phyloP scores from a whole-genome alignment of 163 green algal species.

The Scenedesmus sp. region DNA sequence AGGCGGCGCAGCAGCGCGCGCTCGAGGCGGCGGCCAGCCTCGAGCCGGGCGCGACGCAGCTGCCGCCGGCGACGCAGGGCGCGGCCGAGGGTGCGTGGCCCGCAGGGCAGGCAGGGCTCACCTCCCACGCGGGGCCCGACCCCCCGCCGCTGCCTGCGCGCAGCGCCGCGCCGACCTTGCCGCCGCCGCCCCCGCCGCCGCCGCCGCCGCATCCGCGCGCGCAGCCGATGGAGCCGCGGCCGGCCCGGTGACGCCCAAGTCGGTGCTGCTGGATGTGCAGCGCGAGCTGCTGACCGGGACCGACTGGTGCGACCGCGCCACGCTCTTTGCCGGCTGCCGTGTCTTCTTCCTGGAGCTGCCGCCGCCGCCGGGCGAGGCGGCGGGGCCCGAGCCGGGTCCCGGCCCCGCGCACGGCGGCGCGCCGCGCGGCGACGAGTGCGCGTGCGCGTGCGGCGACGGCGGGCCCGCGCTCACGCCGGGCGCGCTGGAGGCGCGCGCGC shows the following conservation, averaged over 20 bases:
- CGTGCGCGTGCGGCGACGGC: neutral
- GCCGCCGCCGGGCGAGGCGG: too few relatives aligned
- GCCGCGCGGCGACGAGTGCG: too few relatives aligned
- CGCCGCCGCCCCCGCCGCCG: neutral
- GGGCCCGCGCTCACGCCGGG: neutral
- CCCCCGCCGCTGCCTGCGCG: neutral
- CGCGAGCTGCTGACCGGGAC: slow-evolving; percentile 8
- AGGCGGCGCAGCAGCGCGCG: slow-evolving; percentile 11
- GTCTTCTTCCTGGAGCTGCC: slow-evolving; percentile 6
- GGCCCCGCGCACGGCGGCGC: neutral
- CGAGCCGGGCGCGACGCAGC: neutral
- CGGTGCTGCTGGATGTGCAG: slow-evolving; percentile 1
- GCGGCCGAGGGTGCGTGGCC: too few relatives aligned
- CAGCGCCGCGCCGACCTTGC: neutral
- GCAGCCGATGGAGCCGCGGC: neutral
- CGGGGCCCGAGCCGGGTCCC: neutral
- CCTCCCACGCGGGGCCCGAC: too few relatives aligned
- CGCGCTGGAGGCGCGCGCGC: neutral
- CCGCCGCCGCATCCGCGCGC: neutral
- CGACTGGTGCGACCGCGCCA: slow-evolving; percentile 26
- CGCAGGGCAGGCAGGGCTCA: too few relatives aligned
- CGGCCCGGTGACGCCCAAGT: neutral
- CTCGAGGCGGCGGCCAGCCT: neutral
- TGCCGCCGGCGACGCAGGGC: too few relatives aligned
- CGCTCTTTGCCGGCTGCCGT: slow-evolving; percentile 28